Evolutionary conservation across 2,329 filamentous ascomycete genomes (phyloP).

Genomic region (Clathrospora elynae): DNA sequence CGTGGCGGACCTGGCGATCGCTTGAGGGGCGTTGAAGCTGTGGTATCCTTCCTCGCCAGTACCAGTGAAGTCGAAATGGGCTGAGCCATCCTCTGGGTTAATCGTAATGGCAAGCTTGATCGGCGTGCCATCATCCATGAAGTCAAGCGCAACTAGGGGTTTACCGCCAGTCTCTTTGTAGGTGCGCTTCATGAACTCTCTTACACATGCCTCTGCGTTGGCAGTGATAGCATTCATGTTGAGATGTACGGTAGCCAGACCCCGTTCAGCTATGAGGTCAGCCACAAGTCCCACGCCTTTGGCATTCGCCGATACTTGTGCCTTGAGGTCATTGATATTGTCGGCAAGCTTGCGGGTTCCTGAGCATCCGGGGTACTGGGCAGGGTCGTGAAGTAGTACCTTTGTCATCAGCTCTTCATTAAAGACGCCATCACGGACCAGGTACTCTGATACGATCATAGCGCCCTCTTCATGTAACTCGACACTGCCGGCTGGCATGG

Average conservation of each 20-base stretch:
- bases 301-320: slow-evolving; percentile 43
- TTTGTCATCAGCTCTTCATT: slow-evolving; percentile 42
- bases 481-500: slow-evolving; percentile 53
- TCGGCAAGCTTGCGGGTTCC: slow-evolving; percentile 41
- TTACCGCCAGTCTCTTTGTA: slow-evolving; percentile 16
- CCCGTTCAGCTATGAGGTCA: slow-evolving; percentile 45
- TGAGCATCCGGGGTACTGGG: slow-evolving; percentile 37
- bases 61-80: slow-evolving; percentile 51
- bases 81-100: slow-evolving; percentile 34
- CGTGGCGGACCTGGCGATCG: slow-evolving; percentile 45
- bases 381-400: slow-evolving; percentile 34
- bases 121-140: slow-evolving; percentile 50
- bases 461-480: slow-evolving; percentile 57
- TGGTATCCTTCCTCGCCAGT: slow-evolving; percentile 45
- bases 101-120: slow-evolving; percentile 46
- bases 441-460: slow-evolving; percentile 51
- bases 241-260: slow-evolving; percentile 43
- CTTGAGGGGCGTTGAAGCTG: slow-evolving; percentile 47
- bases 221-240: slow-evolving; percentile 51
- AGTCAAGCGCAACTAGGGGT: slow-evolving; percentile 41
- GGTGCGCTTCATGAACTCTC: slow-evolving; percentile 35
- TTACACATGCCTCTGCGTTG: slow-evolving; percentile 44
- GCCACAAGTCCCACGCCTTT: slow-evolving; percentile 46
- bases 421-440: slow-evolving; percentile 44
- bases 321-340: slow-evolving; percentile 47